Percentiles rank a stretch among this genome's conserved stretches.
phyloP scores from a whole-genome alignment of 139 green algal species.

The Monoraphidium neglectum region DNA sequence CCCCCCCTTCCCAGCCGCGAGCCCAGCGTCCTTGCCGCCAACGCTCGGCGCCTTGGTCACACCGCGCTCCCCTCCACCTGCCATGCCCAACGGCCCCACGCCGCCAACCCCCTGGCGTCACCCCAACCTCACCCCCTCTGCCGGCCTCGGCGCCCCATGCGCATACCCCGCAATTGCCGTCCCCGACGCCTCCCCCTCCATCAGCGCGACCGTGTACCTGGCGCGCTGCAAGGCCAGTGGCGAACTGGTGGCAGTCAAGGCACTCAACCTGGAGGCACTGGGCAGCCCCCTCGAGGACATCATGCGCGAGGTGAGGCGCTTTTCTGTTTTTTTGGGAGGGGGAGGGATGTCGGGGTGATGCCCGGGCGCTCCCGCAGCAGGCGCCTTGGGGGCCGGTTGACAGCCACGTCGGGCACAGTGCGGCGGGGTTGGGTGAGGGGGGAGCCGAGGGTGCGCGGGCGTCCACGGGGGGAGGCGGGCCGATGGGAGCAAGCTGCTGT shows the following conservation, averaged over 20 bases:
- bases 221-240: conserved; percentile 69
- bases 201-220: conserved; percentile 62
- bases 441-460: no score
- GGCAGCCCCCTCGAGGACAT: conserved; percentile 86
- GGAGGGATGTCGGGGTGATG: no score
- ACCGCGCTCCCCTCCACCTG: not conserved
- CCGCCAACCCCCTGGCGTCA: not conserved
- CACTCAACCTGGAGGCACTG: conserved; percentile 87
- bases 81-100: not conserved
- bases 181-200: not conserved
- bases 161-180: not conserved
- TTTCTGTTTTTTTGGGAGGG: no score
- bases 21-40: no score
- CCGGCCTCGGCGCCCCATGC: not conserved
- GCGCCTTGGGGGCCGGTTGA: not conserved
- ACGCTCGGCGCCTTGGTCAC: not conserved
- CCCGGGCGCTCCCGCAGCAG: no score
- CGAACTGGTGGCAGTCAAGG: conserved; percentile 93
- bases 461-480: no score
- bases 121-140: not conserved
- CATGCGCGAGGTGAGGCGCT: conserved; percentile 68
- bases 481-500: no score
- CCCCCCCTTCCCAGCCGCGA: no score
- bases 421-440: not conserved
- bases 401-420: not conserved